A percentile compares a stretch with the other conserved stretches of the same genome.
Conservation (phyloP, 2,329 filamentous ascomycete genomes). For the Hypomyces perniciosus region DNA sequence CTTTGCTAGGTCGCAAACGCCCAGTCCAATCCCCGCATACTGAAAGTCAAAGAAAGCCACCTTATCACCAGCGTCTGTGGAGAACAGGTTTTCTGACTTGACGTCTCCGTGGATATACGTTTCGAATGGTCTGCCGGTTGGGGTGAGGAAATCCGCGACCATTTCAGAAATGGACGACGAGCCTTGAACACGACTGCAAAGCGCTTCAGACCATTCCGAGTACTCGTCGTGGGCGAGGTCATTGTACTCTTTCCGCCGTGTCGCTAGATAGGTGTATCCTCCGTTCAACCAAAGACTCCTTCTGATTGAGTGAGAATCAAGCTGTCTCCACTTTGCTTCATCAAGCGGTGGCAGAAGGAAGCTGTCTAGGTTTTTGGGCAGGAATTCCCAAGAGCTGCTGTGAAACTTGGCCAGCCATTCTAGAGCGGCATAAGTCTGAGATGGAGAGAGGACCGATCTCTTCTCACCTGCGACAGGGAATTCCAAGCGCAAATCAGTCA, state of each 20-base stretch:
- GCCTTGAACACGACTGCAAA: constrained; percentile 35
- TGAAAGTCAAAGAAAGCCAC: constrained; percentile 67
- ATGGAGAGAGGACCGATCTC: constrained; percentile 37
- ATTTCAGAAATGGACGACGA: constrained; percentile 42
- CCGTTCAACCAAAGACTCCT: constrained; percentile 55
- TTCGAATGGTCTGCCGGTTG: constrained; percentile 38
- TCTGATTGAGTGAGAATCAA: constrained; percentile 11
- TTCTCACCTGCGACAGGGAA: constrained; percentile 55
- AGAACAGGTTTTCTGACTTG: constrained; percentile 64
- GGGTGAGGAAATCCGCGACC: constrained; percentile 46
- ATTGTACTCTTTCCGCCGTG: constrained; percentile 50
- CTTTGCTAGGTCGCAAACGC: constrained; percentile 61
- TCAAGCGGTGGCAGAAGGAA: constrained; percentile 51
- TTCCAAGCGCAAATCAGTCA: constrained; percentile 47
- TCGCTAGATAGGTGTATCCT: constrained; percentile 64
- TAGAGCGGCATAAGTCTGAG: constrained; percentile 48
- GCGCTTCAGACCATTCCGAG: constrained; percentile 49
- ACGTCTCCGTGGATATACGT: constrained; percentile 64
- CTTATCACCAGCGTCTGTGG: constrained; percentile 38
- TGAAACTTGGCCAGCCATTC: constrained; percentile 62
- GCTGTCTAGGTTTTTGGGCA: constrained; percentile 23
- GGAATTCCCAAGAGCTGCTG: constrained; percentile 41
- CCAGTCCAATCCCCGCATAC: constrained; percentile 58
- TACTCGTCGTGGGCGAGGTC: constrained; percentile 38
- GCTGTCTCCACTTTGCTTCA: constrained; percentile 34